Conservation (phyloP, 169 alveolate genomes). For the Amoebophrya sp. region DNA sequence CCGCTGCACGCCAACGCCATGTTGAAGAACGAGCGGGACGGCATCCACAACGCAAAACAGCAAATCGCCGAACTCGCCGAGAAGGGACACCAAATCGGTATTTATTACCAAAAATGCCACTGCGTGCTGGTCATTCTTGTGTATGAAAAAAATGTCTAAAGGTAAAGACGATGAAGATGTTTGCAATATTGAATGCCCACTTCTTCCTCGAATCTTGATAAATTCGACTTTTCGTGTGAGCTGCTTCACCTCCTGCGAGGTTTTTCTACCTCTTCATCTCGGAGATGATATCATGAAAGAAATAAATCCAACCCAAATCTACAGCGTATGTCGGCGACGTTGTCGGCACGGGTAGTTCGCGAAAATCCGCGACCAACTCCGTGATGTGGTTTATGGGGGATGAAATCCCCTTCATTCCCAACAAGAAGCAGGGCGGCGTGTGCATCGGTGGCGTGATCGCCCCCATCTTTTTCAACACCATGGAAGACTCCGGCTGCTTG, state of each 20-base stretch:
- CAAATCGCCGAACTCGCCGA: constrained; percentile 43
- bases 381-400: constrained; percentile 45
- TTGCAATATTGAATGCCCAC: no score
- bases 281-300: no score
- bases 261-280: no score
- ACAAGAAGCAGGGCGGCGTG: constrained; percentile 41
- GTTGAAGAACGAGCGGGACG: constrained; percentile 46
- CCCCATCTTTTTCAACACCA: constrained; percentile 48
- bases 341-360: constrained; percentile 47
- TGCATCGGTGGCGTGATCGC: constrained; percentile 47
- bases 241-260: no score
- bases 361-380: constrained; percentile 47
- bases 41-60: constrained; percentile 44
- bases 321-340: constrained; percentile 37
- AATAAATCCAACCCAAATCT: no score
- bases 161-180: no score
- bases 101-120: no score
- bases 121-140: no score
- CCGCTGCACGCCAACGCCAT: constrained; percentile 48
- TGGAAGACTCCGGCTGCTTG: constrained; percentile 45
- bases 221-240: no score
- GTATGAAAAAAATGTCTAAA: no score
- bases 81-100: not conserved
- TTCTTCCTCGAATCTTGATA: no score
- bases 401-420: constrained; percentile 21